Percentiles rank a stretch among this genome's conserved stretches.
Conservation (phyloP, 2,329 filamentous ascomycete species). For the Ceratocystis huliohia region DNA sequence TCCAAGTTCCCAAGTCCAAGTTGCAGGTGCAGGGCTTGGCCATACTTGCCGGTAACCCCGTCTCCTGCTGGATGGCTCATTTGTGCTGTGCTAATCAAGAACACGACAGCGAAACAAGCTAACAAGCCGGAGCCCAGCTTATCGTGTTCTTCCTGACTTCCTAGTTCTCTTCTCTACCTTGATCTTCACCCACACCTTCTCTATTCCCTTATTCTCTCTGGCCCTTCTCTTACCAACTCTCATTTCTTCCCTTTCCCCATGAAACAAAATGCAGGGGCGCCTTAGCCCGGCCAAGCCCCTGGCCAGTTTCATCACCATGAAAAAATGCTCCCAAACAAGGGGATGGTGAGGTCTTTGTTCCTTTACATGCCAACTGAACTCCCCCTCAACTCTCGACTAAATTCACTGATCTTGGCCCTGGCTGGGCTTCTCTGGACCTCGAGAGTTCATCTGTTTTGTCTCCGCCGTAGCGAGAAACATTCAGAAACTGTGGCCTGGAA, state of each 20-base stretch:
- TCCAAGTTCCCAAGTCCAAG: not conserved
- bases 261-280: constrained; percentile 12
- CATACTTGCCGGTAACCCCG: no score
- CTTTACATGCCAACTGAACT: not conserved
- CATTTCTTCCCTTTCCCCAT: not conserved
- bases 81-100: no score
- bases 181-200: not conserved
- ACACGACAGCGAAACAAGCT: not conserved
- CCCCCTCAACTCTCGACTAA: no score
- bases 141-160: no score
- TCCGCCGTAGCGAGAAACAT: constrained; percentile 3
- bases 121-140: not conserved
- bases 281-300: constrained; percentile 2
- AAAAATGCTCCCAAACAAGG: not conserved
- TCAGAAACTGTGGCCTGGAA: not conserved
- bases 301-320: constrained; percentile 15
- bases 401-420: no score
- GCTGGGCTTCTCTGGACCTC: not conserved
- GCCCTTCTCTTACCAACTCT: not conserved
- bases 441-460: not conserved
- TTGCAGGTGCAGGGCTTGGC: not conserved
- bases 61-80: not conserved
- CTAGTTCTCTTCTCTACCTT: not conserved
- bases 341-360: not conserved
- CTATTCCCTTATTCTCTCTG: not conserved